Base-by-base conservation (phyloP, 306 rosid genomes). In the Vigna unguiculata region DNA sequence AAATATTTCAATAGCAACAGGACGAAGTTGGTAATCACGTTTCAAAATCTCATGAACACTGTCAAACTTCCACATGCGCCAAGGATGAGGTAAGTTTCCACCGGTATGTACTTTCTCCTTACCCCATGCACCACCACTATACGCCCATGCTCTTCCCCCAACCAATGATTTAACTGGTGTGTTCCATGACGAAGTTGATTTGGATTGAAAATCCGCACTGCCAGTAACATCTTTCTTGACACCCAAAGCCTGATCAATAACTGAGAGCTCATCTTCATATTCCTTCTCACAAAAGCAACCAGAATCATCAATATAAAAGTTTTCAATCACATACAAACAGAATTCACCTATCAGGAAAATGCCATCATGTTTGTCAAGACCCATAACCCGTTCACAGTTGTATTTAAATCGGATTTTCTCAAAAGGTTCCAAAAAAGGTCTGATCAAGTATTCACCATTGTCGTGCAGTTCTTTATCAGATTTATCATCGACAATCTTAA, bases 71-170 rank as follows among this genome's bases (percentile, higher is more conserved):
- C 99, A 96, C 99, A 96, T 96, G 66, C 82, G 92, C 99, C 99
- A 93, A 71, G 84, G 91, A 83, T 96, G 99, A 51, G 91, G 96
- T 69, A 96, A 88, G 84, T 91, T 90, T 73, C 99, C 98, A 53
- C 89, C 80, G 70, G 83, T 84, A 62, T 91, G 87, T 71, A 88
- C 85, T 88, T 91, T 96, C 87, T 96, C 99, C 84, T 93, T 96
- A 53, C 99, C 99, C 98, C 98, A 96, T 68, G 99, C 99, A 78
- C 99, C 99, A 17, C 99, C 99, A 85, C 87, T 88, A 69, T 93
- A 96, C 58, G 99, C 98, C 99, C 99, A 96, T 17, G 99, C 99
- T 84, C 97, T 93, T 80, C 98, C 99, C 79, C 99, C 99, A 78
- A 85, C 87, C 81, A 74, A 86, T 67, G 88, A 86, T 86, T 90